Evolutionary conservation across 495 filamentous ascomycete species (phyloP).

Genomic region (Annulohypoxylon bovei): DNA sequence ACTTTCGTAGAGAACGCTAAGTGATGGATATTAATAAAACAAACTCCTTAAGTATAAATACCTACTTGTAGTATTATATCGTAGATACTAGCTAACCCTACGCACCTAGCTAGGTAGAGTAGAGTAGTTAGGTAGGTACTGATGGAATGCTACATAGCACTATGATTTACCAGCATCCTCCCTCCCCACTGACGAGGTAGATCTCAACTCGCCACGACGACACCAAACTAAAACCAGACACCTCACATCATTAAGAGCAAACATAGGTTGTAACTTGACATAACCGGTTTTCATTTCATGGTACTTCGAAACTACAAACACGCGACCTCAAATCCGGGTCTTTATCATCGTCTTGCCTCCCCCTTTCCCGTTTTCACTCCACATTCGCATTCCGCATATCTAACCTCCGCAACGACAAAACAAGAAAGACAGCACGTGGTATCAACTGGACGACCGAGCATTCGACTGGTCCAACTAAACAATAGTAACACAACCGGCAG

Average conservation of each 20-base stretch:
- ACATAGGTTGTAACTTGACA: not conserved
- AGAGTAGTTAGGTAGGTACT: too few relatives aligned
- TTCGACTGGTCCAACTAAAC: not conserved
- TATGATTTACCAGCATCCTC: too few relatives aligned
- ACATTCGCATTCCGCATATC: not conserved
- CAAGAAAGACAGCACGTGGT: constrained; percentile 18
- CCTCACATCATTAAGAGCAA: not conserved
- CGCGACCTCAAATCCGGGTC: not conserved
- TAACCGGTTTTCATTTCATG: constrained; percentile 1
- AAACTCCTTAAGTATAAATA: too few relatives aligned
- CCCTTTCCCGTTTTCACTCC: not conserved
- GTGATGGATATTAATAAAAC: not conserved
- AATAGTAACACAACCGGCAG: constrained; percentile 3
- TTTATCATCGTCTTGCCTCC: not conserved
- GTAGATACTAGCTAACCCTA: not conserved
- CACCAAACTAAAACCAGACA: not conserved
- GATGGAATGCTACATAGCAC: too few relatives aligned
- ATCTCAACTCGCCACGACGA: not conserved
- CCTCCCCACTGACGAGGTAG: not conserved
- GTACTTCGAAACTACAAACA: constrained; percentile 8
- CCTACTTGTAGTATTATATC: not conserved
- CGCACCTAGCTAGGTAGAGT: too few relatives aligned
- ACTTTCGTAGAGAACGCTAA: not conserved
- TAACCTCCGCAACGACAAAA: constrained; percentile 20
- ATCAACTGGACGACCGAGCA: constrained; percentile 16